These are phyloP conservation scores for Byssothecium circinans DNA, from an alignment of 2,329 filamentous ascomycete species.

Conservation along the genomic window DNA sequence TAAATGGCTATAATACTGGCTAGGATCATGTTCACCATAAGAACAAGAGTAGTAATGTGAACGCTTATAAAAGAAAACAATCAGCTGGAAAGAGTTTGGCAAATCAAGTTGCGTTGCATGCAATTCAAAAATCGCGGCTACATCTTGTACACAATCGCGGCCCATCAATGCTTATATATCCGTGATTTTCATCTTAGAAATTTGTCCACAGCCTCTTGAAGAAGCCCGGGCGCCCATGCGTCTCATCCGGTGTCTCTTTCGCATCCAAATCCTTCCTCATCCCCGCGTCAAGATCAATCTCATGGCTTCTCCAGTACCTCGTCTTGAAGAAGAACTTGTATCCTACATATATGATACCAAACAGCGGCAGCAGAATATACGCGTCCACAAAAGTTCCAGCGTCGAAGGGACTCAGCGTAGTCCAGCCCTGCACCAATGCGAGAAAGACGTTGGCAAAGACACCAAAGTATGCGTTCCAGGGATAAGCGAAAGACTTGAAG, in stretches of 20 bases:
- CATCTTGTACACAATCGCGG: too few relatives aligned
- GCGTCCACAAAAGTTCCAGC: slow-evolving; percentile 56
- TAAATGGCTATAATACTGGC: too few relatives aligned
- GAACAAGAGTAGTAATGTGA: too few relatives aligned
- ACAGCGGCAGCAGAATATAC: slow-evolving; percentile 57
- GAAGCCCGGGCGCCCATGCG: slow-evolving; percentile 13
- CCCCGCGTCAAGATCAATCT: slow-evolving; percentile 45
- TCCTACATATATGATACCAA: slow-evolving; percentile 49
- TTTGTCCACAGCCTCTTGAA: slow-evolving; percentile 16
- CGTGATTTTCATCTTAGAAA: slow-evolving; percentile 7
- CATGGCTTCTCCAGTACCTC: slow-evolving; percentile 34
- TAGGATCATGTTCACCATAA: too few relatives aligned
- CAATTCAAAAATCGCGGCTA: too few relatives aligned
- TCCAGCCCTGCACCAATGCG: slow-evolving; percentile 52
- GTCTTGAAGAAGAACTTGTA: slow-evolving; percentile 52
- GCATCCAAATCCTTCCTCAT: slow-evolving; percentile 42
- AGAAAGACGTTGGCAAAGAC: slow-evolving; percentile 54
- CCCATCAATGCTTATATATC: too few relatives aligned
- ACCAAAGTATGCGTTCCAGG: slow-evolving; percentile 55
- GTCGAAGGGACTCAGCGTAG: slow-evolving; percentile 51
- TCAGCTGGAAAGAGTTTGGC: too few relatives aligned
- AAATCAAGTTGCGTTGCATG: too few relatives aligned
- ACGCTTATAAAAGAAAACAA: too few relatives aligned
- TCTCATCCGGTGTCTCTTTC: slow-evolving; percentile 6
- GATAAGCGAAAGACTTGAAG: slow-evolving; percentile 52